Evolutionary conservation across 164 flowering plant genomes (phyloP).

Genomic region (Vitis cinerea): DNA sequence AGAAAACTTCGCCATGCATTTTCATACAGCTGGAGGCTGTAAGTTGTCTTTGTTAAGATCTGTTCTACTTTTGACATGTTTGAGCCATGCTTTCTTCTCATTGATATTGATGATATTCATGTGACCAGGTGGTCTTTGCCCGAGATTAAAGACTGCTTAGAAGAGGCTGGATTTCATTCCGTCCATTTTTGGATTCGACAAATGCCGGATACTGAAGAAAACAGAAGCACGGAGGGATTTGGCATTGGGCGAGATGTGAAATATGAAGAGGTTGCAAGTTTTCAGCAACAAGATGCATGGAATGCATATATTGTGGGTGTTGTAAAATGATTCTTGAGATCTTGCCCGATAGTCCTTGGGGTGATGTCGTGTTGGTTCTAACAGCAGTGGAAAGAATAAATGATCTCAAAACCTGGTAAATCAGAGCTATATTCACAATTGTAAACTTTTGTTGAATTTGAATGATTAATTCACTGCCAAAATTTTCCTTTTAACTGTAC

Average conservation of each 20-base stretch:
- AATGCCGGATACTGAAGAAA: slow-evolving; percentile 67
- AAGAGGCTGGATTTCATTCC: slow-evolving; percentile 78
- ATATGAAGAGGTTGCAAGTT: slow-evolving; percentile 72
- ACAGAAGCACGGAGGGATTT: slow-evolving; percentile 51
- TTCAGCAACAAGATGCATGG: slow-evolving; percentile 89
- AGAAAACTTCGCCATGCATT: slow-evolving; percentile 82
- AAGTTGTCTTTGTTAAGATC: slow-evolving; percentile 31
- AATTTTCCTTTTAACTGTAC: too few relatives aligned
- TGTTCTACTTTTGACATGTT: too few relatives aligned
- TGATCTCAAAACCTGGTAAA: background rate
- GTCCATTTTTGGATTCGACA: slow-evolving; percentile 85
- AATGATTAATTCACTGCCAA: too few relatives aligned
- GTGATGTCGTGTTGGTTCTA: background rate
- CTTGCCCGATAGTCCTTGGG: slow-evolving; percentile 2
- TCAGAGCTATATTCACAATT: background rate
- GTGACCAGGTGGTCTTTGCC: slow-evolving; percentile 88
- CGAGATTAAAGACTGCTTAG: slow-evolving; percentile 87
- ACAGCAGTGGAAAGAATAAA: background rate
- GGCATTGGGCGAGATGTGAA: slow-evolving; percentile 59
- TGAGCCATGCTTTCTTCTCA: background rate
- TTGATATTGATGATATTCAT: background rate
- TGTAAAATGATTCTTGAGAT: slow-evolving; percentile 19
- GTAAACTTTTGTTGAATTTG: background rate
- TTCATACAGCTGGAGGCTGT: slow-evolving; percentile 96
- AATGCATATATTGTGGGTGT: slow-evolving; percentile 91